These are phyloP conservation scores for Paecilomyces sp. DNA, from an alignment of 2,329 filamentous ascomycete species.

Conservation along the genomic window DNA sequence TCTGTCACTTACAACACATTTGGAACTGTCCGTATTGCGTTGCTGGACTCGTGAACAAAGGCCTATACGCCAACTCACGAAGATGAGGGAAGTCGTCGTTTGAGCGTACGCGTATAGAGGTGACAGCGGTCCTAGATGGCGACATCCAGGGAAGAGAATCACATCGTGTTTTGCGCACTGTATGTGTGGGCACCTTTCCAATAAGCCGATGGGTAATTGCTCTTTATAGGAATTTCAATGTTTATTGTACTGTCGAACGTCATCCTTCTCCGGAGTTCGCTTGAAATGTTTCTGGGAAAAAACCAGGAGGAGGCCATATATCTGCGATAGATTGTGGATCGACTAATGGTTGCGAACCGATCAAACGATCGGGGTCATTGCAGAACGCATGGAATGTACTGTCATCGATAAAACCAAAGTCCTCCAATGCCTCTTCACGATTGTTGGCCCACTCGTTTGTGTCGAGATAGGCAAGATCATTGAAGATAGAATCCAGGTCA, in stretches of 20 bases:
- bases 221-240: not conserved
- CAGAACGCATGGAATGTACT: conserved; percentile 39
- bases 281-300: conserved; percentile 34
- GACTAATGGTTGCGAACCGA: conserved; percentile 26
- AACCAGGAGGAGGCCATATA: conserved; percentile 37
- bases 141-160: not conserved
- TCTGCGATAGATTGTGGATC: conserved; percentile 33
- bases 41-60: not conserved
- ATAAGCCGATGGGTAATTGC: not conserved
- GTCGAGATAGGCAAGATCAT: conserved; percentile 39
- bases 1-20: not conserved
- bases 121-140: not conserved
- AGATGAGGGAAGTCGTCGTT: not conserved
- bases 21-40: not conserved
- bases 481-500: conserved; percentile 38
- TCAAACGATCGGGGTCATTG: conserved; percentile 37
- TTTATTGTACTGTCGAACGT: not conserved
- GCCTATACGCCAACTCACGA: not conserved
- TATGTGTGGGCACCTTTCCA: not conserved
- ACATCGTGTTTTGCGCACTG: not conserved
- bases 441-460: conserved; percentile 37
- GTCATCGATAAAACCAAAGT: conserved; percentile 39
- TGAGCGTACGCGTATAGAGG: not conserved
- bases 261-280: conserved; percentile 14
- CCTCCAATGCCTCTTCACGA: conserved; percentile 34